These are phyloP conservation scores for Microglena sp. DNA, from an alignment of 139 green algal species.

Conservation along the genomic window DNA sequence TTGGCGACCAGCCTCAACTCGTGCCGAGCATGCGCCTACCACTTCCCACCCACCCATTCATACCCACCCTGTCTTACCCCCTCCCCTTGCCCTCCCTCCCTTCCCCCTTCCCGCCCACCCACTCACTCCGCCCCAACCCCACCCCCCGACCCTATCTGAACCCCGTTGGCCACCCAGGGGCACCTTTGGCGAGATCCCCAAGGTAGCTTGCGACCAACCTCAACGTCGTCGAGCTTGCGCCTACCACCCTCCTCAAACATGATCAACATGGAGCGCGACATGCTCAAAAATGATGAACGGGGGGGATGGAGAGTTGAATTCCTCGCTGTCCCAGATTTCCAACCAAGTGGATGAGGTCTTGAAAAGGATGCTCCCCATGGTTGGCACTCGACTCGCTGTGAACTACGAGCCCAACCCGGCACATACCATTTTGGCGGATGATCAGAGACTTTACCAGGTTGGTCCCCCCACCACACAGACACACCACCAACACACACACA, in stretches of 20 bases:
- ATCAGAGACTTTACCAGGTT: constrained; percentile 24
- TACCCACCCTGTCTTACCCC: background rate
- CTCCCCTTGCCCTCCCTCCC: too few relatives aligned
- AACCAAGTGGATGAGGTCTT: constrained; percentile 19
- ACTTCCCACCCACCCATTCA: background rate
- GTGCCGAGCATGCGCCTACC: background rate
- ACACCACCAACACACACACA: too few relatives aligned
- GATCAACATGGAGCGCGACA: constrained; percentile 27
- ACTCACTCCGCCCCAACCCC: too few relatives aligned
- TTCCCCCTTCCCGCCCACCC: too few relatives aligned
- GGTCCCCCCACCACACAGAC: too few relatives aligned
- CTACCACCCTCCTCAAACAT: constrained; percentile 40
- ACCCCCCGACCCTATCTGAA: too few relatives aligned
- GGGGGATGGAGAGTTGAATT: background rate
- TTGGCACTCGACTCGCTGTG: constrained; percentile 16
- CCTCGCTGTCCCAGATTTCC: background rate
- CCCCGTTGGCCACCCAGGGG: background rate
- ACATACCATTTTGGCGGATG: constrained; percentile 18
- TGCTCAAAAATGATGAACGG: constrained; percentile 5
- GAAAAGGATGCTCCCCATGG: constrained; percentile 26
- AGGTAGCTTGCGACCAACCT: constrained; percentile 19
- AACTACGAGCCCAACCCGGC: constrained; percentile 1
- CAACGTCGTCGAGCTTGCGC: constrained; percentile 25
- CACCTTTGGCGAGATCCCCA: constrained; percentile 28
- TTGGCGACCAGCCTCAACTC: background rate